These are phyloP conservation scores for Leccinum fibrillosum DNA, from an alignment of 768 basidiomycete species.

Conservation along the genomic window DNA sequence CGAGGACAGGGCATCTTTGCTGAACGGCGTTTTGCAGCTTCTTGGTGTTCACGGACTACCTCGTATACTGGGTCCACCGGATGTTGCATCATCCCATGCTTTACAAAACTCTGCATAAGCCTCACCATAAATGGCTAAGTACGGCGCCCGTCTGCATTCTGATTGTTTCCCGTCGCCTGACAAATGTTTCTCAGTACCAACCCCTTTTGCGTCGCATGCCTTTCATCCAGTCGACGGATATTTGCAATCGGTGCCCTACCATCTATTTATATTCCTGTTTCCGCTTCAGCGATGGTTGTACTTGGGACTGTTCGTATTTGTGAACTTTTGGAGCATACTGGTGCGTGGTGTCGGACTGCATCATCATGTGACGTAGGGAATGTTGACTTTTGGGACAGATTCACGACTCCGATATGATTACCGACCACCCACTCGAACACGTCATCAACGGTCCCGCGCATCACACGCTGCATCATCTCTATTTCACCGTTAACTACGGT, in stretches of 20 bases:
- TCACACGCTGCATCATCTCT: slow-evolving; percentile 94
- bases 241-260: slow-evolving; percentile 91
- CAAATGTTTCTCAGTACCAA: slow-evolving; percentile 63
- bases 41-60: slow-evolving; percentile 86
- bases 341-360: slow-evolving; percentile 40
- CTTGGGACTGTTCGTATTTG: slow-evolving; percentile 81
- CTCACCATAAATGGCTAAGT: slow-evolving; percentile 99
- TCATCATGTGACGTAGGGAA: neutral
- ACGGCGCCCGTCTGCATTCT: slow-evolving; percentile 26
- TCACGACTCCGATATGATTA: slow-evolving; percentile 99
- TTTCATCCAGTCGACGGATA: slow-evolving; percentile 98
- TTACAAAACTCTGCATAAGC: slow-evolving; percentile 94
- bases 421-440: slow-evolving; percentile 81
- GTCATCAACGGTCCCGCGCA: slow-evolving; percentile 98
- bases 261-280: slow-evolving; percentile 86
- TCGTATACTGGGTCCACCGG: slow-evolving; percentile 97
- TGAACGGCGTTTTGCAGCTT: slow-evolving; percentile 44
- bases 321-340: slow-evolving; percentile 94
- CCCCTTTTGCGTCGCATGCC: slow-evolving; percentile 95
- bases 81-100: slow-evolving; percentile 78
- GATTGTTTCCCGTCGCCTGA: slow-evolving; percentile 1
- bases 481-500: slow-evolving; percentile 96
- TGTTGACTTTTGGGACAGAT: slow-evolving; percentile 51
- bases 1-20: neutral
- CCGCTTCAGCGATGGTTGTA: slow-evolving; percentile 86